phyloP scores from a whole-genome alignment of 2,329 filamentous ascomycete species.

The Sporothrix luriei region DNA sequence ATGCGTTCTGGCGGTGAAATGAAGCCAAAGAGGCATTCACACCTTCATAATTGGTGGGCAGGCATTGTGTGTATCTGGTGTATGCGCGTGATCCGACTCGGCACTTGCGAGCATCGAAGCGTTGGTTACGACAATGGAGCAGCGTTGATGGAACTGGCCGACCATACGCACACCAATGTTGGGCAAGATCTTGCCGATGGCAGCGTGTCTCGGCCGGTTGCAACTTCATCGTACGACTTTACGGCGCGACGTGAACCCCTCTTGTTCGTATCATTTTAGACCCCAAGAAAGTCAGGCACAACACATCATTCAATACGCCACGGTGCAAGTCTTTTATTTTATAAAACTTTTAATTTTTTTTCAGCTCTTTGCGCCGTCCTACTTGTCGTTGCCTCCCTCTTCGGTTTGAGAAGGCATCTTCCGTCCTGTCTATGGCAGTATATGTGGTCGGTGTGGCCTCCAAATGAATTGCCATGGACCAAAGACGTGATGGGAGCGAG shows the following conservation, averaged over 20 bases:
- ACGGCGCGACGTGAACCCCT: too few relatives aligned
- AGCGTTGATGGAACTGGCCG: background rate
- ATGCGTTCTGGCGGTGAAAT: background rate
- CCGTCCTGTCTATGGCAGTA: background rate
- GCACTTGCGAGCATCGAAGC: background rate
- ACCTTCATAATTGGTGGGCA: background rate
- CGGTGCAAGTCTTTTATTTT: background rate
- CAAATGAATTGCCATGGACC: background rate
- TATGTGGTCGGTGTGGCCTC: background rate
- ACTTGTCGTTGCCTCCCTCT: background rate
- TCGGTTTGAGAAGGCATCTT: background rate
- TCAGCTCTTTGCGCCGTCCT: constrained; percentile 1
- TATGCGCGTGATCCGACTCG: background rate
- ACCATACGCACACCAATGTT: background rate
- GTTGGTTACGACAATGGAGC: background rate
- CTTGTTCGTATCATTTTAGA: background rate
- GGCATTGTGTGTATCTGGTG: background rate
- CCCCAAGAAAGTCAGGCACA: background rate
- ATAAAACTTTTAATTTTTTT: constrained; percentile 3
- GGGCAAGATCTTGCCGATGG: background rate
- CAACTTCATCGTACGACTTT: background rate
- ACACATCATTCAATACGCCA: background rate
- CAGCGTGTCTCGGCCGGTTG: background rate
- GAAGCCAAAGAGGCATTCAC: background rate
- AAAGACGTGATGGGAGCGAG: background rate